Evolutionary conservation across 345 rosid genomes (phyloP).

Genomic region (Pseudoturritis turrita): DNA sequence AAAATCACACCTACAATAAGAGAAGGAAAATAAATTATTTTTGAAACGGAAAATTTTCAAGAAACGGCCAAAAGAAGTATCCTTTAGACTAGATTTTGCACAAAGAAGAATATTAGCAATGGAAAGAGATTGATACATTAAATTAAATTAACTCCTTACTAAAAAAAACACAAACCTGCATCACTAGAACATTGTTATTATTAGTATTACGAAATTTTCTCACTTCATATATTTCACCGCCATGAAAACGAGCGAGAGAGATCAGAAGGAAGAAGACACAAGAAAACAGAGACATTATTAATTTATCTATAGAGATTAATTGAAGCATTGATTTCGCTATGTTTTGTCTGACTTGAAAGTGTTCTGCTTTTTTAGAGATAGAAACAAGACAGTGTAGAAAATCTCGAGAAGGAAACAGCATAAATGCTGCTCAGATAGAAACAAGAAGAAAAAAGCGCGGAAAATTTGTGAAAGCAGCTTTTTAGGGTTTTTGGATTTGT

Average conservation of each 20-base stretch:
- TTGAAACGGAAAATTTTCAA: not conserved
- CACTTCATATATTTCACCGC: slow-evolving; percentile 22
- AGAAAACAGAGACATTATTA: not conserved
- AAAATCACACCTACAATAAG: slow-evolving; percentile 30
- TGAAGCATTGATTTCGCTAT: slow-evolving; percentile 11
- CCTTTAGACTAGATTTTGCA: not conserved
- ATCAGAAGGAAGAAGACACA: slow-evolving; percentile 7
- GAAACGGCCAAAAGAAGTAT: slow-evolving; percentile 12
- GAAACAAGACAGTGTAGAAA: slow-evolving; percentile 19
- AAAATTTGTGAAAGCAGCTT: slow-evolving; percentile 6
- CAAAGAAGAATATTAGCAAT: not conserved
- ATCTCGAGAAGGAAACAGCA: slow-evolving; percentile 16
- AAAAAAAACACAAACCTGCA: not conserved
- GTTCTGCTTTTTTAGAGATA: slow-evolving; percentile 10
- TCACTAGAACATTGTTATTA: not conserved
- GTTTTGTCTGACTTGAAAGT: slow-evolving; percentile 24
- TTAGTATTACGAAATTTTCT: not conserved
- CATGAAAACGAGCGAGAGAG: slow-evolving; percentile 13
- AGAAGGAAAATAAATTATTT: not conserved
- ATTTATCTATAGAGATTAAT: not conserved
- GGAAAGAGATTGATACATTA: not conserved
- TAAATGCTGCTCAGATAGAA: slow-evolving; percentile 20
- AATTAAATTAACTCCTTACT: not conserved
- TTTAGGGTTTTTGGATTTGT: not conserved
- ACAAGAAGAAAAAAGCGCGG: slow-evolving; percentile 23